Conservation (phyloP, 805 yeast species). For the Myxozyma mucilagina region DNA sequence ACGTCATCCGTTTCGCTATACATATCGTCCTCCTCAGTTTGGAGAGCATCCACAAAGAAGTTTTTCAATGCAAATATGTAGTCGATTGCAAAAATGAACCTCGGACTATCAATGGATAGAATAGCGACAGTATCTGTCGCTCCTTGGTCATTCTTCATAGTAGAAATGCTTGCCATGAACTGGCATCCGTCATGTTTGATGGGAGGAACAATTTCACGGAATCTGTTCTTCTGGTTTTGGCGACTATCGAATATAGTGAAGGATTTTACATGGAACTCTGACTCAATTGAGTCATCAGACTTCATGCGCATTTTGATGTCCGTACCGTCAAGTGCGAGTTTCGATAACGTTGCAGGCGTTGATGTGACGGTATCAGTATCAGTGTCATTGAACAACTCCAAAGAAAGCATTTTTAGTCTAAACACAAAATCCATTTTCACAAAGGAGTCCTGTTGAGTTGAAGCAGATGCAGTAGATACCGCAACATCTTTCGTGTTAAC, state of each 20-base stretch:
- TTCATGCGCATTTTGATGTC: slow-evolving; percentile 53
- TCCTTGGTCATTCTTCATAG: slow-evolving; percentile 32
- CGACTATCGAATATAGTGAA: slow-evolving; percentile 79
- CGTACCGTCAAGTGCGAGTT: slow-evolving; percentile 60
- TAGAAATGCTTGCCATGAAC: slow-evolving; percentile 59
- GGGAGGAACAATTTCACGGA: slow-evolving; percentile 78
- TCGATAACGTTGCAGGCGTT: slow-evolving; percentile 47
- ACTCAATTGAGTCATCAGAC: slow-evolving; percentile 55
- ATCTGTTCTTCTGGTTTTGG: slow-evolving; percentile 59
- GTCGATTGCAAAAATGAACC: slow-evolving; percentile 78
- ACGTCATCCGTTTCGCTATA: slow-evolving; percentile 17
- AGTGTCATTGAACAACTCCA: slow-evolving; percentile 37
- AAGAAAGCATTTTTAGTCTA: slow-evolving; percentile 24
- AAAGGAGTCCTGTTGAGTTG: slow-evolving; percentile 9
- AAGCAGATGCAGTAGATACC: not conserved
- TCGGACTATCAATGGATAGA: slow-evolving; percentile 76
- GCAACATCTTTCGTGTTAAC: slow-evolving; percentile 3
- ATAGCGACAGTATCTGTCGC: slow-evolving; percentile 52
- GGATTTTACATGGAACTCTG: slow-evolving; percentile 66
- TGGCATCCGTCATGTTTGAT: slow-evolving; percentile 65
- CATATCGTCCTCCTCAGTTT: slow-evolving; percentile 25
- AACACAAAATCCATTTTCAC: slow-evolving; percentile 34
- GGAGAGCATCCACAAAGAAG: slow-evolving; percentile 53
- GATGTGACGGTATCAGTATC: slow-evolving; percentile 21
- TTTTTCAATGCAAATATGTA: slow-evolving; percentile 72